Evolutionary conservation across 75 land plant genomes (phyloP), one percentile per base, ranked within the genome.

Genomic region (Gnetum montanum): DNA sequence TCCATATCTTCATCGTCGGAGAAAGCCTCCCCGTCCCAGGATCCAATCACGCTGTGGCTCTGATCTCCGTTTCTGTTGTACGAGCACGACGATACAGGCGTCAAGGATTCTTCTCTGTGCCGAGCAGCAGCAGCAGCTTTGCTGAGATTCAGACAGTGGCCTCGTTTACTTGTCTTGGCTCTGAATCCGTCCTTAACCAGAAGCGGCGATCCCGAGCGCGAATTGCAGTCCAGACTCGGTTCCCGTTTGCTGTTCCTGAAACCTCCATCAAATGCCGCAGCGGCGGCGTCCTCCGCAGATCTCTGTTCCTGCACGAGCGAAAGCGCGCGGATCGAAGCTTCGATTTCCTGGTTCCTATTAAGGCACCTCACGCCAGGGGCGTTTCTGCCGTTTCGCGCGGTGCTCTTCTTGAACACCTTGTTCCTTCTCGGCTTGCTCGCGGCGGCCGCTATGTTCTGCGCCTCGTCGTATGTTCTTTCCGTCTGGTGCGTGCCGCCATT

Each of bases 61-160:
- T 64, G 46, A 33, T 34, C 28, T 4, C 43, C 24, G 50, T 68
- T 58, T 49, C 60, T 56, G 37, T 61, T 68, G 25, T 67, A 64
- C 24, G 82, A 75, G 63, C 76, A 60, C 31, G 80, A 68, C 10
- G 77, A 65, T 63, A 78, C 66, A 34, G 87, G 78, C 15, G 90
- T 86, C 19, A 58, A 67, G 4, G 71, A 46, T 37, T 59, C 68
- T 16, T 71, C 67, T 11, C 60, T 80, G 16, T 71, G 68, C 54
- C 60, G 69, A 34, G 59, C 34, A 10, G 58, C 29, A 56, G 27
- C 52, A 10, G 58, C 29, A 56, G 27, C 52, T 59, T 44, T 59
- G 34, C 62, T 20, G 23, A 74, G 37, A 24, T 62, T 66, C 33
- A 67, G 31, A 1, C 71, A 54, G 16, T 43, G 60, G 7, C 48